These are phyloP conservation scores for Leccinum subgranulosum DNA, from an alignment of 768 basidiomycete species.

Conservation along the genomic window DNA sequence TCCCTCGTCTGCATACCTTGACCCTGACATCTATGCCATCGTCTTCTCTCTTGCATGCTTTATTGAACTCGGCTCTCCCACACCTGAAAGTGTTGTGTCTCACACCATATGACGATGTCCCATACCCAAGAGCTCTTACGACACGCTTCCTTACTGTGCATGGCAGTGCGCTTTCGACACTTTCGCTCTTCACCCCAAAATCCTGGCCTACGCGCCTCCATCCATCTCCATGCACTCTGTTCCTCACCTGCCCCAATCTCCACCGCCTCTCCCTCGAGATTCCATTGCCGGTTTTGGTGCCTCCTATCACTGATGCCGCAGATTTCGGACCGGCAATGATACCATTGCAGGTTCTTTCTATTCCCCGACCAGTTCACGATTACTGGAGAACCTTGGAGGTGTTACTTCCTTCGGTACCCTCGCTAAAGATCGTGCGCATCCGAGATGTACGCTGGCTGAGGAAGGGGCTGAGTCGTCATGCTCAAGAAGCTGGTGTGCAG, in stretches of 20 bases:
- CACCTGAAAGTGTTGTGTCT: slow-evolving; percentile 59
- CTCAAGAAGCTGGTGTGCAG: slow-evolving; percentile 73
- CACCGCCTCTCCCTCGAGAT: slow-evolving; percentile 71
- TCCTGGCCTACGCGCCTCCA: slow-evolving; percentile 61
- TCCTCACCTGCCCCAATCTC: slow-evolving; percentile 51
- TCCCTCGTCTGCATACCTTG: slow-evolving; percentile 57
- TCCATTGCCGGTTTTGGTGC: slow-evolving; percentile 54
- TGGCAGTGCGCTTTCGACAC: slow-evolving; percentile 53
- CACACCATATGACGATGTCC: slow-evolving; percentile 71
- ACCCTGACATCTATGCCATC: slow-evolving; percentile 64
- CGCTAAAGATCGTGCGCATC: slow-evolving; percentile 53
- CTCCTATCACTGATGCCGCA: slow-evolving; percentile 19
- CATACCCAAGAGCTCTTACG: slow-evolving; percentile 53
- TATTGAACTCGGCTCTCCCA: slow-evolving; percentile 61
- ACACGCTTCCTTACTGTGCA: slow-evolving; percentile 59
- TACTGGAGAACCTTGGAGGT: slow-evolving; percentile 56
- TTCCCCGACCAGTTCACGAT: slow-evolving; percentile 66
- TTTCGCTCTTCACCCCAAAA: slow-evolving; percentile 68
- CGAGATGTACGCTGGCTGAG: slow-evolving; percentile 74
- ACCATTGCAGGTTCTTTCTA: slow-evolving; percentile 61
- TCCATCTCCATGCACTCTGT: slow-evolving; percentile 48
- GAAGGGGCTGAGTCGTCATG: slow-evolving; percentile 59
- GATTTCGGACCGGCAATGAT: slow-evolving; percentile 29
- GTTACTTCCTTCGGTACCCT: slow-evolving; percentile 54
- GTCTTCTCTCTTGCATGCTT: slow-evolving; percentile 58